Conservation (phyloP, 2,329 filamentous ascomycete species). For the Capronia americana region DNA sequence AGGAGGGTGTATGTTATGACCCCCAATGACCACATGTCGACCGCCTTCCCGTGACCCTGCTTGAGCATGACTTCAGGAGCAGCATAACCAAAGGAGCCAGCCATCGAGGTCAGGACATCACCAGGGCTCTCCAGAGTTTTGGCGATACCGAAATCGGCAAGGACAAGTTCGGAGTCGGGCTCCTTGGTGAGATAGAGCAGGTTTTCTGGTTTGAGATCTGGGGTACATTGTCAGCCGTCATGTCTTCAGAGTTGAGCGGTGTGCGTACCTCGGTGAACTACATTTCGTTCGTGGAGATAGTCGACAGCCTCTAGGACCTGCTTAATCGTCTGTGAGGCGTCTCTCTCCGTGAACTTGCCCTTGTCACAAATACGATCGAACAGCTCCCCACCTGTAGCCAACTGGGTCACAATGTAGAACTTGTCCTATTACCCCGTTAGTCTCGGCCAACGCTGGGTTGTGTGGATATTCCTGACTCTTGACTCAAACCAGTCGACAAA, state of each 20-base stretch:
- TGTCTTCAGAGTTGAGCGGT: background rate
- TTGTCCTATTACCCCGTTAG: conserved; percentile 72
- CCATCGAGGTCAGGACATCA: conserved; percentile 96
- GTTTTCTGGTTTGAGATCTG: conserved; percentile 98
- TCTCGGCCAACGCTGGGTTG: conserved; percentile 3
- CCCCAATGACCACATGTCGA: conserved; percentile 99
- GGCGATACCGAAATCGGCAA: conserved; percentile 97
- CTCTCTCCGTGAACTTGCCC: conserved; percentile 98
- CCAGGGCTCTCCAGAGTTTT: conserved; percentile 94
- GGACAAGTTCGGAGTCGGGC: conserved; percentile 79
- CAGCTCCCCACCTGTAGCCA: conserved; percentile 93
- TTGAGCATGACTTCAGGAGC: conserved; percentile 99
- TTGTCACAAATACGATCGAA: conserved; percentile 98
- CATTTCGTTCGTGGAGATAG: conserved; percentile 92
- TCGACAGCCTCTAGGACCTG: conserved; percentile 92
- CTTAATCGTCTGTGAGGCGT: conserved; percentile 92
- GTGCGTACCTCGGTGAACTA: conserved; percentile 84
- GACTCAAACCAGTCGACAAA: conserved; percentile 99
- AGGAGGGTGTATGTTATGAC: conserved; percentile 98
- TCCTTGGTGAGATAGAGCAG: conserved; percentile 87
- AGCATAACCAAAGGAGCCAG: conserved; percentile 96
- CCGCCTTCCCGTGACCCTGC: conserved; percentile 94
- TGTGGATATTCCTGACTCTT: conserved; percentile 62
- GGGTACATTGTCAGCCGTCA: conserved; percentile 32
- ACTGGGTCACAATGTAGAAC: conserved; percentile 98